phyloP scores from a whole-genome alignment of 768 basidiomycete species.

The Krasilnikovozyma curviuscula region DNA sequence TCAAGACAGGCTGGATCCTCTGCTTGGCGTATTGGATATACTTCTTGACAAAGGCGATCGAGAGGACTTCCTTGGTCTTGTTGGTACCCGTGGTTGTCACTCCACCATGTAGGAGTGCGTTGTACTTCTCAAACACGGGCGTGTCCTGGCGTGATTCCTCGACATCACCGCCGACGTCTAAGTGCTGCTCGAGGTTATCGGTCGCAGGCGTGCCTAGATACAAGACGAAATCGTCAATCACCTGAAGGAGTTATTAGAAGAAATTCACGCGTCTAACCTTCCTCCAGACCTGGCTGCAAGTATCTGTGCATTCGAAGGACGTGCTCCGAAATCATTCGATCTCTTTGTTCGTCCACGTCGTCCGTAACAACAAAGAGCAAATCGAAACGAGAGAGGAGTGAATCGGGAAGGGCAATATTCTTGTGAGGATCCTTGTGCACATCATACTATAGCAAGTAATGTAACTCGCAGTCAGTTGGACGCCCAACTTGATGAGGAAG shows the following conservation, averaged over 20 bases:
- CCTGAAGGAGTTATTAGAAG: neutral
- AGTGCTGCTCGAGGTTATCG: constrained; percentile 70
- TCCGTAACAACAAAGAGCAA: constrained; percentile 94
- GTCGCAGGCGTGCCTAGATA: constrained; percentile 43
- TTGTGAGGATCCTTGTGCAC: constrained; percentile 98
- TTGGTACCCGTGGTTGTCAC: constrained; percentile 32
- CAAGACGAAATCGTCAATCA: neutral
- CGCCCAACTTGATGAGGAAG: neutral
- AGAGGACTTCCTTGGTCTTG: constrained; percentile 60
- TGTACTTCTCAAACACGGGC: constrained; percentile 86
- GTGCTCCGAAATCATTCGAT: constrained; percentile 89
- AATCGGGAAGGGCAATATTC: constrained; percentile 95
- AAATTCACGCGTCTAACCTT: constrained; percentile 37
- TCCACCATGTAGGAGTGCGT: constrained; percentile 81
- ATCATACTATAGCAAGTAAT: constrained; percentile 49
- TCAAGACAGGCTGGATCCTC: constrained; percentile 62
- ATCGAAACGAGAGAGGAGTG: constrained; percentile 94
- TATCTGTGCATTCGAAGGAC: constrained; percentile 95
- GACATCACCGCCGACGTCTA: constrained; percentile 59
- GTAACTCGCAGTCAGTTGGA: constrained; percentile 1
- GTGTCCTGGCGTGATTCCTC: constrained; percentile 40
- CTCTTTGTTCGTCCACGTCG: constrained; percentile 85
- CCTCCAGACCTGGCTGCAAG: constrained; percentile 85
- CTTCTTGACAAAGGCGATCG: constrained; percentile 88
- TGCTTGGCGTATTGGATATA: constrained; percentile 95